A percentile compares a stretch with the other conserved stretches of the same genome.
Evolutionary conservation across 345 rosid species (phyloP).

Genomic region (Eucalyptus marginata): DNA sequence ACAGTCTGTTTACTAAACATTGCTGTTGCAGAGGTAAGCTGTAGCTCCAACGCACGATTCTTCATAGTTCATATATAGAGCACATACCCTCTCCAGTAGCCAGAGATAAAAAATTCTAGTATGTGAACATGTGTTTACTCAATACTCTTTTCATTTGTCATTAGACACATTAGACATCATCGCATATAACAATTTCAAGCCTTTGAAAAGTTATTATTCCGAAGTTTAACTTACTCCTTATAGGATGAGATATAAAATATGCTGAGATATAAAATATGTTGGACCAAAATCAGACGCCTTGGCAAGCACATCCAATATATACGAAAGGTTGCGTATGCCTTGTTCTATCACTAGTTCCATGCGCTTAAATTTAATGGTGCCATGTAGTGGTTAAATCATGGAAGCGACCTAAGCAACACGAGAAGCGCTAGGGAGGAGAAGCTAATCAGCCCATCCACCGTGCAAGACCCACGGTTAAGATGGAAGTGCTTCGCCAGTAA

Average conservation of each 20-base stretch:
- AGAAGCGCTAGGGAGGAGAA: constrained; percentile 8
- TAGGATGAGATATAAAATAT: background rate
- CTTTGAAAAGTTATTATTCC: no score
- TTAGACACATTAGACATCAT: background rate
- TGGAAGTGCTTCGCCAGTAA: constrained; percentile 36
- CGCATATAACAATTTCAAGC: background rate
- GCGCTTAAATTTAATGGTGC: background rate
- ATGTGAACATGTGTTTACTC: no score
- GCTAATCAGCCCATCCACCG: constrained; percentile 9
- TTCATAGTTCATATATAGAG: background rate
- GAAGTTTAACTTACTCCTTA: background rate
- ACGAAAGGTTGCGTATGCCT: background rate
- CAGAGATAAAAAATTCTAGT: background rate
- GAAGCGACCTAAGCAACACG: constrained; percentile 16
- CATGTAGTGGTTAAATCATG: constrained; percentile 34
- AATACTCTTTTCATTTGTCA: background rate
- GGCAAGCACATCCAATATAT: background rate
- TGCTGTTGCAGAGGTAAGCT: background rate
- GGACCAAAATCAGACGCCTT: background rate
- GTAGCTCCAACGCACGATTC: background rate
- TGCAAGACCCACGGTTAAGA: constrained; percentile 1
- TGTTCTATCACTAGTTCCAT: background rate
- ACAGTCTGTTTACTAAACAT: background rate
- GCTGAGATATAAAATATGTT: background rate
- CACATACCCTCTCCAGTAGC: background rate